Conservation (phyloP, 805 yeast species). For the Yarrowia keelungensis region DNA sequence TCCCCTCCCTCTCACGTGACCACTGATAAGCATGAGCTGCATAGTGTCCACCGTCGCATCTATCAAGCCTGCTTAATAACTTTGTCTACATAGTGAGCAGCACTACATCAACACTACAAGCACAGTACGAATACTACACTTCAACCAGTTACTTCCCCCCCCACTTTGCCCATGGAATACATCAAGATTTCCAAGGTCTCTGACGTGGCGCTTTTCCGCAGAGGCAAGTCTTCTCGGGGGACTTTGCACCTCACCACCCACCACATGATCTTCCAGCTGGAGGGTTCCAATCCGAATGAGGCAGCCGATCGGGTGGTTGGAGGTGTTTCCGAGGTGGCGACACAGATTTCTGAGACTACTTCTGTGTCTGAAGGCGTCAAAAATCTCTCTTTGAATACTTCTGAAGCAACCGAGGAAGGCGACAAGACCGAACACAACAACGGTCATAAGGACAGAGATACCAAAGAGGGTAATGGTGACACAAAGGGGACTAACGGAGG, state of each 20-base stretch:
- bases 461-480: conserved; percentile 30
- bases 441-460: not conserved
- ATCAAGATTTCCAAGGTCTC: conserved; percentile 56
- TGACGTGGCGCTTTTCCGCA: conserved; percentile 61
- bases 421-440: too few species aligned
- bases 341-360: not conserved
- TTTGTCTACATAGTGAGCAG: not conserved
- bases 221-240: conserved; percentile 64
- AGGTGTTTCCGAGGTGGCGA: conserved; percentile 42
- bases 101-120: too few species aligned
- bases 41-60: conserved; percentile 24
- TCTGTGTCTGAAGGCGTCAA: too few species aligned
- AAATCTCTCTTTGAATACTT: too few species aligned
- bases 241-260: conserved; percentile 75
- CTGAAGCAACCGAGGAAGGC: not conserved
- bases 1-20: too few species aligned
- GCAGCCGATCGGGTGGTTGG: conserved; percentile 39
- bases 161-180: conserved; percentile 61
- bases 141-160: not conserved
- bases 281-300: conserved; percentile 14
- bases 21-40: conserved; percentile 14
- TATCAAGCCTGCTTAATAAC: not conserved
- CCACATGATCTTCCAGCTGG: conserved; percentile 65
- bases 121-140: too few species aligned
- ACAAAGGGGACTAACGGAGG: too few species aligned